Evolutionary conservation across 306 rosid genomes (phyloP), one percentile per base, ranked within the genome.

Genomic region (Casuarina glauca): DNA sequence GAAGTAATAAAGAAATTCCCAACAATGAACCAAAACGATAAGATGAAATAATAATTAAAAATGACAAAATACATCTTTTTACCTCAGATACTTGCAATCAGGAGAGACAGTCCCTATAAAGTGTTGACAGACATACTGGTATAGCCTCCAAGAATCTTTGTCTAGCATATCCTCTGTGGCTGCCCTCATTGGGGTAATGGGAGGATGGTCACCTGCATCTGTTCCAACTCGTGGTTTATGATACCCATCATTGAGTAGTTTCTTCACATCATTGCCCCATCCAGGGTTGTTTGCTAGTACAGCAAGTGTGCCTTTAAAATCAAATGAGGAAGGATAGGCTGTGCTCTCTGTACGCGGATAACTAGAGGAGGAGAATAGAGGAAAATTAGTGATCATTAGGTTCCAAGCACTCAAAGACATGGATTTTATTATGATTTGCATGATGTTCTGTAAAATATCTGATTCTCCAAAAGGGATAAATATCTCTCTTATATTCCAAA

Each of bases 271-370:
- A 77, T 70, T 77, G 76, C 95, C 97, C 92, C 86, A 94, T 46
- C 87, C 81, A 36, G 95, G 93, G 85, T 88, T 92, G 82, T 83
- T 89, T 80, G 85, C 80, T 62, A 85, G 91, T 54, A 87, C 89
- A 83, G 87, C 86, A 68, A 94, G 97, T 35, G 88, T 89, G 84
- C 91, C 91, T 69, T 68, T 79, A 74, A 90, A 94, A 87, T 94
- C 98, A 89, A 94, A 94, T 74, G 97, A 90, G 72, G 97, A 74
- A 42, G 98, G 98, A 86, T 94, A 94, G 32, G 97, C 90, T 1
- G 97, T 95, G 87, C 97, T 92, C 88, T 95, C 97, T 16, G 98
- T 94, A 69, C 97, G 98, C 54, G 97, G 98, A 84, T 94, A 92
- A 87, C 97, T 94, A 84, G 66, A 84, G 76, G 74, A 84, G 75